Evolutionary conservation across 495 filamentous ascomycete genomes (phyloP), one percentile per base, ranked within the genome.

Genomic region (Penicillium riverlandense): DNA sequence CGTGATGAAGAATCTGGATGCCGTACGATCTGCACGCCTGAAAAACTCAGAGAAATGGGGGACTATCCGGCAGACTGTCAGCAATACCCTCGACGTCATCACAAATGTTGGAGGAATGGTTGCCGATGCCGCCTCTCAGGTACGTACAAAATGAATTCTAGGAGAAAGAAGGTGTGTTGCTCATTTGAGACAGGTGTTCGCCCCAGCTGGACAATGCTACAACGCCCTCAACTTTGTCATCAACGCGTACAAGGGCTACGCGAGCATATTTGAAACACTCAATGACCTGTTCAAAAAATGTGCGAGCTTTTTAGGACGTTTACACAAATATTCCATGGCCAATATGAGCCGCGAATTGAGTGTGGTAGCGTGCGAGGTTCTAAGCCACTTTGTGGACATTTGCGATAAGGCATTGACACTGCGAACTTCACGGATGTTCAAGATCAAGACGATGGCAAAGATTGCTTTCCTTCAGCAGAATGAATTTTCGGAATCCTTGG

Each of bases 181-280:
- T 32, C 33, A 28, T 9, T n/a, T 13, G 11, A 30, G 6, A 27
- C 16, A 49, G 47, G 41, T 45, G 2, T 50, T 50, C 28, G 41
- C 41, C 22, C 47, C 47, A 11, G 47, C 47, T 7, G 47, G 47
- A 6, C 47, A 50, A 35, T 50, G 47, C 12, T 50, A 50, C 33
- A 50, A 50, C 40, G 47, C 41, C 14, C 14, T 50, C 13, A 50
- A 41, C 32, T 50, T 50, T 12, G 37, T 50, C 11, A 50, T 50
- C 37, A 41, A 43, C 7, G 47, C 47, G 6, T 50, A 39, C n/a
- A 29, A 50, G 27, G 37, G 37, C 12, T 50, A 41, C 28, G 29
- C 39, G 31, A 29, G 34, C 11, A 16, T 41, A 1, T 50, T 44
- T 8, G 47, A 44, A 11, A 16, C 14, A 2, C 28, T 50, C 3